Base-by-base conservation (phyloP, 2,329 filamentous ascomycete genomes). In the Pestalotiopsis sp. region DNA sequence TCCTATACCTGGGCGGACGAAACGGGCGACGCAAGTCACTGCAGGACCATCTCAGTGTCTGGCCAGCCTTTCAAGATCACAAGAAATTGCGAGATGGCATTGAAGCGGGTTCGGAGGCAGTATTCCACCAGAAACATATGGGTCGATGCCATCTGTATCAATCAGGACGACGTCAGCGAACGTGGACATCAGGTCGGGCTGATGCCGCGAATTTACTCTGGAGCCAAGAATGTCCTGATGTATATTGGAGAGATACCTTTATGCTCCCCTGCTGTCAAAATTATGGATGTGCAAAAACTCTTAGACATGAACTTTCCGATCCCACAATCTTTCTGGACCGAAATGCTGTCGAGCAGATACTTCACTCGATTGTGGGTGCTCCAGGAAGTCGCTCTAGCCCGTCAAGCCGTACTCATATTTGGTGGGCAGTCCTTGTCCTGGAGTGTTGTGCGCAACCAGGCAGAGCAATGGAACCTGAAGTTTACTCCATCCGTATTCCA, bases 1-100 rank as follows among this genome's bases (percentile, higher is more conserved):
- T 71, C 70, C 2, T 71, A 71, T 27, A 68, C 70, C 3, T 71
- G 70, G 70, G 69, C 69, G 17, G 69, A 70, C 23, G 70, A 70
- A 38, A 49, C 13, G 4, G 70, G 70, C 13, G 57, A 69, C 45
- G 38, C 31, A 0, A 64, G 52, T 4, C 25, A 14, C 2, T 64
- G 41, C 56, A 20, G 23, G 20, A 68, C 20, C 1, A 68, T 71
- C 9, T 61, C 17, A 3, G 4, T 71, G 6, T 45, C 49, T 4
- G 70, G 67, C 20, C n/a, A 58, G 36, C 38, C 69, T 11, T 67
- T 66, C 3, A 23, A 20, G 6, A 65, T 69, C 13, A 70, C 69
- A 2, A 39, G 17, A 6, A 70, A 69, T 27, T 70, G 69, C 17
- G 69, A 70, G 27, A 69, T 49, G 13, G 67, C 59, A 7, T 63